A percentile compares a stretch with the other conserved stretches of the same genome.
phyloP scores from a whole-genome alignment of 176 grass and related monocot genomes.

The Avena atlantica region DNA sequence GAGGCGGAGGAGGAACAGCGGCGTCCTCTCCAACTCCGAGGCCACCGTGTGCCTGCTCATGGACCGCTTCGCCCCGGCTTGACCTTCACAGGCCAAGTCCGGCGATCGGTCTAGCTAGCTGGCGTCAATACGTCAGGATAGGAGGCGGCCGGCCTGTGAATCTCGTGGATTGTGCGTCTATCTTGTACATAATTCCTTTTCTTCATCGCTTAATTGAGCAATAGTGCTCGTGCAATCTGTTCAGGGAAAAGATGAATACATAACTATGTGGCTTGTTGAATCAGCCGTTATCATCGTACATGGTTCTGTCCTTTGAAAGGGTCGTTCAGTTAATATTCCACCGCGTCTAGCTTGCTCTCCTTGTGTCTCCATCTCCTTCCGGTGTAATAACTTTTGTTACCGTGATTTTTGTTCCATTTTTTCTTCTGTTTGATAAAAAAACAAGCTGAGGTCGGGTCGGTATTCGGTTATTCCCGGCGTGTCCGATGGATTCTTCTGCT shows the following conservation, averaged over 20 bases:
- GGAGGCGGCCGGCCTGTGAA: neutral
- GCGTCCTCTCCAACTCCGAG: conserved; percentile 56
- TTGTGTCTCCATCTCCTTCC: too few relatives aligned
- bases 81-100: neutral
- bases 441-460: too few relatives aligned
- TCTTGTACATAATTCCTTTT: conserved; percentile 26
- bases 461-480: too few relatives aligned
- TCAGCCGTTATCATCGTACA: too few relatives aligned
- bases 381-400: too few relatives aligned
- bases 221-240: neutral
- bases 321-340: too few relatives aligned
- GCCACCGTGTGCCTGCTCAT: conserved; percentile 55
- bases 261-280: too few relatives aligned
- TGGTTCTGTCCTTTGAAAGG: too few relatives aligned
- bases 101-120: neutral
- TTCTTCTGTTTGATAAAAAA: too few relatives aligned
- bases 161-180: neutral
- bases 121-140: neutral
- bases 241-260: neutral
- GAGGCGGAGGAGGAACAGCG: conserved; percentile 21
- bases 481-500: too few relatives aligned
- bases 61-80: conserved; percentile 70
- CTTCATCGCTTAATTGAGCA: neutral
- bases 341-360: too few relatives aligned
- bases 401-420: too few relatives aligned